Evolutionary conservation across 2,329 filamentous ascomycete species (phyloP), one percentile per base, ranked within the genome.

Genomic region (Niveomyces coronatus): DNA sequence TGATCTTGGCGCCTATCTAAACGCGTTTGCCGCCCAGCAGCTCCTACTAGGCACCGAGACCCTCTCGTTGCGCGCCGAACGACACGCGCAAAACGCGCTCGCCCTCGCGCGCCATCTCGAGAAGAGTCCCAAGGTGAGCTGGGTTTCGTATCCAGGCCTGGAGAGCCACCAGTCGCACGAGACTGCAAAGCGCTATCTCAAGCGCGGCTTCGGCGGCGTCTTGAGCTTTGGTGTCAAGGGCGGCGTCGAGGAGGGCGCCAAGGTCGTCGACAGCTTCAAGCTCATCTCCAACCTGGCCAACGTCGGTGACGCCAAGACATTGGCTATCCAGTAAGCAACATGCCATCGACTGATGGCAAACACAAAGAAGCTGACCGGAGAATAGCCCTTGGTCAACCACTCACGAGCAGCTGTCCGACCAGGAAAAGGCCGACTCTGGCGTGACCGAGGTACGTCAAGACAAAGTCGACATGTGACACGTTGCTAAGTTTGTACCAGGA

Each of bases 211-310:
- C 52, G 89, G 89, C 35, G 88, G 91, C 51, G 88, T 98, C 14
- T 62, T 98, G 45, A 93, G 84, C 51, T 91, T 98, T 50, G 91
- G 91, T 37, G 82, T 95, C 44, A 94, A 93, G 67, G 88, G 89
- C 3, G 87, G 85, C 43, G 85, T 76, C 44, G 70, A 65, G n/a
- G 86, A 83, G 13, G 89, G 91, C 44, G 83, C 78, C 57, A 79
- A 87, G 61, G 77, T 96, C 22, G 91, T 96, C 37, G 91, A 98
- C 62, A 79, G 79, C 49, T 93, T 98, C 68, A 91, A 93, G 72
- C 65, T 98, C 49, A 86, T 96, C 52, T 94, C 86, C 14, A 95
- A 96, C 63, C 67, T 96, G 49, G 91, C 91, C 41, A 98, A 98
- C 57, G 88, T 96, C 19, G 89, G 89, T 41, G 89, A 96, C 59